Evolutionary conservation across 371 early-diverging fungal species (phyloP), one percentile per base, ranked within the genome.

Genomic region (Circinella minor): DNA sequence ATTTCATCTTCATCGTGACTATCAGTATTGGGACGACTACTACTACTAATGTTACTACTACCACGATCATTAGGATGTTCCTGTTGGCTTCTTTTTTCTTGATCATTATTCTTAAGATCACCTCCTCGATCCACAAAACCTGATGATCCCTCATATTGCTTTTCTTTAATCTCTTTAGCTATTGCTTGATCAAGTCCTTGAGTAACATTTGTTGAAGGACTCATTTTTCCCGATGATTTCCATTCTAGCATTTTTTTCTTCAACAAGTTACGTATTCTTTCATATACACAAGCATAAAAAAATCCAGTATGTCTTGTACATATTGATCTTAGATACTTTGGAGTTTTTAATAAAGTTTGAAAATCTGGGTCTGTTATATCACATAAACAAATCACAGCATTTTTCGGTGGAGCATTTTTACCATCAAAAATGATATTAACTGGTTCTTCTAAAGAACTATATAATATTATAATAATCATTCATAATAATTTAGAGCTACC

Each of bases 281-380:
- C 57, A n/a, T 2, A 14, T n/a, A 57, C 57, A 57, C 57, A 57
- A 34, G 11, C 6, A 14, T 57, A 57, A 6, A 37, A 57, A 34
- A 57, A 57, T 4, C 57, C 57, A 14, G 27, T 0, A 4, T 11
- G 6, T 34, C 27, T 57, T 43, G 73, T 66, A 55, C 69, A 69
- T 14, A 37, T 46, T 14, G 48, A 18, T 63, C 71, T 74, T 1
- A 66, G 3, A 36, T 75, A 78, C 55, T 20, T 36, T 6, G 65
- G 36, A 10, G 49, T 17, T 15, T 65, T 66, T 61, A 49, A 72
- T 57, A 49, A 72, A 73, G 61, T 4, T 73, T 48, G n/a, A 39
- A 66, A 14, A 15, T 36, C 18, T 70, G 78, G 73, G 39, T 80
- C 75, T n/a, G 66, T 62, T 0, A 82, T 48, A 65, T 82, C 82